Evolutionary conservation across 2,329 filamentous ascomycete species (phyloP).

Genomic region (Atkinsonella hypoxylon): DNA sequence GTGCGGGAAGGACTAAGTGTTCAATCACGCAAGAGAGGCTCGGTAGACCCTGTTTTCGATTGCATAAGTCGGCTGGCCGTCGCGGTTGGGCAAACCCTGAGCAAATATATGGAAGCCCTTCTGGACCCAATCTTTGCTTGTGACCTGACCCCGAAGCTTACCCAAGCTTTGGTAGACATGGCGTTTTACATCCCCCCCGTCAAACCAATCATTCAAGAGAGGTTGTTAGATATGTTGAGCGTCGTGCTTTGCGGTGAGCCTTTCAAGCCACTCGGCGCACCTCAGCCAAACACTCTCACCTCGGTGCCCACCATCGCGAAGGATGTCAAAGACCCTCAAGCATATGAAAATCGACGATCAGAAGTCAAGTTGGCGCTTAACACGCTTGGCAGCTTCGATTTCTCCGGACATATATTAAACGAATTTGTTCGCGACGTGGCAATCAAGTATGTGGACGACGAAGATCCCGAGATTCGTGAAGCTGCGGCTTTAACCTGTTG

Average conservation of each 20-base stretch:
- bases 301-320: conserved; percentile 75
- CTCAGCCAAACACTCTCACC: conserved; percentile 66
- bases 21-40: conserved; percentile 55
- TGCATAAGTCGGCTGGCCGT: conserved; percentile 95
- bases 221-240: conserved; percentile 87
- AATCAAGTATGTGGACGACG: conserved; percentile 94
- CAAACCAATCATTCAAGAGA: conserved; percentile 84
- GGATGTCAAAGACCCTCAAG: conserved; percentile 72
- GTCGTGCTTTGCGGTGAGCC: conserved; percentile 84
- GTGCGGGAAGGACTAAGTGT: conserved; percentile 82
- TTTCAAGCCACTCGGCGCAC: conserved; percentile 85
- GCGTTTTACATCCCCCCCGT: conserved; percentile 96
- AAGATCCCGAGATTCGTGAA: conserved; percentile 85
- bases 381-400: conserved; percentile 96
- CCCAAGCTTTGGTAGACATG: conserved; percentile 94
- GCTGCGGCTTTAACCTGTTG: conserved; percentile 94
- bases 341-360: conserved; percentile 67
- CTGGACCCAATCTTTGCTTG: conserved; percentile 96
- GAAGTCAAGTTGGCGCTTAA: conserved; percentile 90
- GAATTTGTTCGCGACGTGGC: conserved; percentile 98
- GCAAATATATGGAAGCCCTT: conserved; percentile 95
- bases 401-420: conserved; percentile 82
- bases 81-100: conserved; percentile 89
- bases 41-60: conserved; percentile 77
- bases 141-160: conserved; percentile 84